Evolutionary conservation across 345 rosid species (phyloP), one percentile per base, ranked within the genome.

Genomic region (Eucalyptus pumila): DNA sequence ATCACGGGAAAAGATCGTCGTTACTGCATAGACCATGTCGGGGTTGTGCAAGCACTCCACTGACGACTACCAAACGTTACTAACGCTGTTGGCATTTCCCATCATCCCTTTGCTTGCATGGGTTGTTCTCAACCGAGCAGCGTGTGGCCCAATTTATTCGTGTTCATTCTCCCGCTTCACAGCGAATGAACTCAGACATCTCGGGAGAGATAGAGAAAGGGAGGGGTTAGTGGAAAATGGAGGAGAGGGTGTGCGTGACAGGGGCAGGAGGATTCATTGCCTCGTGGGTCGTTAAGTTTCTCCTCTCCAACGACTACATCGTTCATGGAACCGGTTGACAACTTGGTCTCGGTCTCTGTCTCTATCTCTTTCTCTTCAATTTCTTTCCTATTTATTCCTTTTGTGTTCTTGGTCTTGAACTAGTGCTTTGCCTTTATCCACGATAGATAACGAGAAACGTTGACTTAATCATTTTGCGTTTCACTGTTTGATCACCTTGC

Each of bases 221-320:
- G 90, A 91, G 30, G 62, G 62, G 42, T 16, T 6, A 67, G 23
- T 67, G 80, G 80, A 67, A 32, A 16, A 69, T 69, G 80, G 91
- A 88, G 91, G 94, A 88, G 81, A 91, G 51, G 52, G 94, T 96
- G 30, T 95, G 99, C 49, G 96, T 95, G 9, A 96, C 94, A 6
- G 99, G 99, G 30, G 98, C 96, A 4, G 97, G 96, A 86, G 98
- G 98, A 7, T 94, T 90, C 90, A 21, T 97, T 3, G 96, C 93
- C 47, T 95, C 98, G 8, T 94, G 97, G 96, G 88, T 95, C 48
- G 95, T 94, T 37, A 91, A 94, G 90, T 92, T 92, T 89, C 97
- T 94, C 56, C 95, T 94, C 83, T 94, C 96, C 54, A 91, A 89
- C 32, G 91, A 88, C 89, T 96, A 92, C 91, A 11, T 65, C 45